Evolutionary conservation across 768 basidiomycete genomes (phyloP).

Genomic region (Rhodotorula sphaerocarpa): DNA sequence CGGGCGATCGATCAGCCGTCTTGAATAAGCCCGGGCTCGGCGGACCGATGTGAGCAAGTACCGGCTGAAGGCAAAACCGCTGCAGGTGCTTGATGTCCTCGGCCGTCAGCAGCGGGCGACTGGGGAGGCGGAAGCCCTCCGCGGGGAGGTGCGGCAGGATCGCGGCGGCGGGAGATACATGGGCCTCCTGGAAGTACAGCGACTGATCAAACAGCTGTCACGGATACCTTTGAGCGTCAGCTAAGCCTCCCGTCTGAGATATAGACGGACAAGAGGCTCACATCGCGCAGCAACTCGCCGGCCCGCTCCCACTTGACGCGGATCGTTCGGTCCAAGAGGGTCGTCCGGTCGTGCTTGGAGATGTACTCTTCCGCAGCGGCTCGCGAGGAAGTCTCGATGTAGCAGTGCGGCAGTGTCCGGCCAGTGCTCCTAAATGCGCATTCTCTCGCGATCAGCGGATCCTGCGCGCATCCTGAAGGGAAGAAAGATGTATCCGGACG

Average conservation of each 20-base stretch:
- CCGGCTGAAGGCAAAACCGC: not conserved
- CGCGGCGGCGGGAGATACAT: constrained; percentile 2
- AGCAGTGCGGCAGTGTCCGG: constrained; percentile 34
- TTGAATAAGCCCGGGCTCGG: not conserved
- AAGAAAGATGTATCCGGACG: no score
- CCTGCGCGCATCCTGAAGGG: no score
- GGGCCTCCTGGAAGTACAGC: constrained; percentile 9
- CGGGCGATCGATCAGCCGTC: no score
- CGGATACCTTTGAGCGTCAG: no score
- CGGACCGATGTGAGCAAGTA: not conserved
- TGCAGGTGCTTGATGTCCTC: not conserved
- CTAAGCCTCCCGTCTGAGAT: no score
- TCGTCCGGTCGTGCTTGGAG: not conserved
- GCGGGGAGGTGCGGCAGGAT: constrained; percentile 14
- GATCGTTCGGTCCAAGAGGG: constrained; percentile 24
- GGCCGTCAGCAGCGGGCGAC: not conserved
- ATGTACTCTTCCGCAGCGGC: constrained; percentile 2
- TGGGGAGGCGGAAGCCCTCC: constrained; percentile 1
- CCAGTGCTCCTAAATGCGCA: constrained; percentile 23
- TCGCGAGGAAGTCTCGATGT: constrained; percentile 14
- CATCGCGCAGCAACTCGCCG: constrained; percentile 31
- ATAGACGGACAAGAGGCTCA: not conserved
- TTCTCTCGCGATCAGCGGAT: no score
- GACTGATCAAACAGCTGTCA: constrained; percentile 9
- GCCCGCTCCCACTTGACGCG: constrained; percentile 29